Base-by-base conservation (phyloP, 208 protist genomes). In the Trypanosoma vivax region DNA sequence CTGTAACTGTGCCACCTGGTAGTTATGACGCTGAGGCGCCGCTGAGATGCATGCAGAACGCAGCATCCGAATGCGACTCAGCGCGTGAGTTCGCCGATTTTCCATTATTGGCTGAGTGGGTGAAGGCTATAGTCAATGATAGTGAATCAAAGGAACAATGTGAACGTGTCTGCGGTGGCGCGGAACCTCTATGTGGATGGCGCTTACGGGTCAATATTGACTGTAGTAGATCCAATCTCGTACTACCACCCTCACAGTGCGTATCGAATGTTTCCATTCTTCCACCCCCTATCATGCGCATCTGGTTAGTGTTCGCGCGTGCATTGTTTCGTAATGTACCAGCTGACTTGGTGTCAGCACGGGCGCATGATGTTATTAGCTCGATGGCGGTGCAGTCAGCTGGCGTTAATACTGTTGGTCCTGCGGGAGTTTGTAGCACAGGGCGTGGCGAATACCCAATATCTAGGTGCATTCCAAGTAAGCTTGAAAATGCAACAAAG, bases 241-340 rank as follows among this genome's bases (percentile, higher is more conserved):
- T 46, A 34, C 35, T 61, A 24, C 24, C 55, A 34, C 25, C 46
- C 24, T 10, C 27, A 27, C 42, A 61, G 24, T 25, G 42, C 30
- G 59, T 65, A 2, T 49, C 63, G 34, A 37, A 52, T 19, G n/a
- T 81, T 4, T 55, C 72, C 9, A 41, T 77, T 13, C 49, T 88
- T 18, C 73, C 75, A 9, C 35, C 71, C 37, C 31, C 66, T 16
- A 69, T 55, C 49, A 65, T 88, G 50, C 59, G 75, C 0, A 38
- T 88, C 58, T 88, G 80, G 80, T 42, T 73, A 38, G 40, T 75
- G 9, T 50, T 88, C 19, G 75, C 73, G 19, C 69, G 49, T 2
- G 50, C 67, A 14, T 33, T 88, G 18, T 88, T 88, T 41, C 73
- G 68, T 29, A 62, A 47, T 24, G 63, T 59, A 27, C 60, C 75